Percentiles rank a stretch among this genome's conserved stretches.
Conservation (phyloP, 2,329 filamentous ascomycete genomes). For the Gyromitra esculenta region DNA sequence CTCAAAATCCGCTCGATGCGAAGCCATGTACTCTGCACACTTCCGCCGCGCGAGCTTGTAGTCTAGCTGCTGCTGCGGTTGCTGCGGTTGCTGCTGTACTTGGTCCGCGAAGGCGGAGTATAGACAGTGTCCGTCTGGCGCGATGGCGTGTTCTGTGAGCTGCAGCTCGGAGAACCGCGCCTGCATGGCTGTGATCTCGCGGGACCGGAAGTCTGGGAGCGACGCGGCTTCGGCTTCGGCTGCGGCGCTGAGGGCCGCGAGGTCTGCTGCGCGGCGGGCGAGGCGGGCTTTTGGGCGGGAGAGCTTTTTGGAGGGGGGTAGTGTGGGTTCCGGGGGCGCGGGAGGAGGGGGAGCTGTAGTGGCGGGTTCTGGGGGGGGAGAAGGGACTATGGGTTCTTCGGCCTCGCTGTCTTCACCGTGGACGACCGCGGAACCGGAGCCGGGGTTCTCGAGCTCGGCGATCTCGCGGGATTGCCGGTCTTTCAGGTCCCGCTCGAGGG, state of each 20-base stretch:
- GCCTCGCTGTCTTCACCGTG: constrained; percentile 5
- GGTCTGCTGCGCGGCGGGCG: constrained; percentile 86
- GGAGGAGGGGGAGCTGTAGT: constrained; percentile 50
- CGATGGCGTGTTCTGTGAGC: constrained; percentile 80
- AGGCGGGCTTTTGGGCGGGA: constrained; percentile 92
- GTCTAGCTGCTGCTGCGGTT: constrained; percentile 60
- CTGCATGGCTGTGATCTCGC: constrained; percentile 77
- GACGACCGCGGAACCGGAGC: neutral
- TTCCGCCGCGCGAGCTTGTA: constrained; percentile 76
- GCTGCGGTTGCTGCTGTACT: constrained; percentile 64
- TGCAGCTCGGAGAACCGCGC: constrained; percentile 69
- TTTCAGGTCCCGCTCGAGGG: constrained; percentile 72
- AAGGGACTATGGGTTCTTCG: neutral
- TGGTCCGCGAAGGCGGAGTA: constrained; percentile 93
- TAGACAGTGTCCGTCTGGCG: constrained; percentile 91
- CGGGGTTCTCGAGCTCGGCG: constrained; percentile 60
- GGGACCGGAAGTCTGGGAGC: constrained; percentile 76
- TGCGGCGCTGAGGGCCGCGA: constrained; percentile 72
- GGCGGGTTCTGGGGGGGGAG: constrained; percentile 26
- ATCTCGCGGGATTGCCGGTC: constrained; percentile 74
- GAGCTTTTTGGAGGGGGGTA: constrained; percentile 70
- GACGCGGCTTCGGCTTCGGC: constrained; percentile 79
- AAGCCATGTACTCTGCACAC: constrained; percentile 79
- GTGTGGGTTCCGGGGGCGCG: constrained; percentile 41
- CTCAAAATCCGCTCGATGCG: constrained; percentile 80